These are phyloP conservation scores for Aspergillus fumigatiaffinis DNA, from an alignment of 2,329 filamentous ascomycete species.

Conservation along the genomic window DNA sequence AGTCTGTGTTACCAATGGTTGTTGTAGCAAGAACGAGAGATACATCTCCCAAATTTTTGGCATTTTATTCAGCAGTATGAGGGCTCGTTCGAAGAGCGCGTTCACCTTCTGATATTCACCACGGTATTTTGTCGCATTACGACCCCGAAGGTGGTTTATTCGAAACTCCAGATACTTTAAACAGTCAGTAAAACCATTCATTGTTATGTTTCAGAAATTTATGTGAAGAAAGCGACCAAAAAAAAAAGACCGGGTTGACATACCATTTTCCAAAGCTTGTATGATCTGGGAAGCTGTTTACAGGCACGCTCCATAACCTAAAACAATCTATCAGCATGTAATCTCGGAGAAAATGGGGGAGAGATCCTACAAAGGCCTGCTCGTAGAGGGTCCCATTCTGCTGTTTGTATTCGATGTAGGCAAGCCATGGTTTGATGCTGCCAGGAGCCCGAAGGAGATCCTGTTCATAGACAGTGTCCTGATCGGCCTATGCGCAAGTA, in stretches of 20 bases:
- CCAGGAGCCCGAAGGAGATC: conserved; percentile 82
- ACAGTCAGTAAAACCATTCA: conserved; percentile 14
- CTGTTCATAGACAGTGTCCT: conserved; percentile 94
- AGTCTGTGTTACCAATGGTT: conserved; percentile 85
- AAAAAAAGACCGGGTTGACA: conserved; percentile 11
- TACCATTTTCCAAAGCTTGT: conserved; percentile 97
- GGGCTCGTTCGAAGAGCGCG: conserved; percentile 82
- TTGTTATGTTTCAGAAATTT: conserved; percentile 10
- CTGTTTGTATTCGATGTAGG: conserved; percentile 87
- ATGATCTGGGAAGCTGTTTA: conserved; percentile 82
- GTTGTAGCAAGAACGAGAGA: conserved; percentile 80
- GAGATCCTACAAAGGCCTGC: conserved; percentile 64
- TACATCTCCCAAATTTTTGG: conserved; percentile 98
- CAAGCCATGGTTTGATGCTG: conserved; percentile 89
- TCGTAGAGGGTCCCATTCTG: conserved; percentile 81
- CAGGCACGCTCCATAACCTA: conserved; percentile 85
- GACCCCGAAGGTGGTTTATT: conserved; percentile 71
- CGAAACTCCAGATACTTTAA: conserved; percentile 78
- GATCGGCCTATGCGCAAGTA: conserved; percentile 60
- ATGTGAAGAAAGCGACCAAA: conserved; percentile 1
- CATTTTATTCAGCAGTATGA: conserved; percentile 98
- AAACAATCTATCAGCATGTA: conserved; percentile 6
- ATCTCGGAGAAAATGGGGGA: neutral
- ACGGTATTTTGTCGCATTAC: conserved; percentile 76
- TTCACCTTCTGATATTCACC: conserved; percentile 92